Conservation (phyloP, 164 flowering plant genomes). For the Platanus orientalis region DNA sequence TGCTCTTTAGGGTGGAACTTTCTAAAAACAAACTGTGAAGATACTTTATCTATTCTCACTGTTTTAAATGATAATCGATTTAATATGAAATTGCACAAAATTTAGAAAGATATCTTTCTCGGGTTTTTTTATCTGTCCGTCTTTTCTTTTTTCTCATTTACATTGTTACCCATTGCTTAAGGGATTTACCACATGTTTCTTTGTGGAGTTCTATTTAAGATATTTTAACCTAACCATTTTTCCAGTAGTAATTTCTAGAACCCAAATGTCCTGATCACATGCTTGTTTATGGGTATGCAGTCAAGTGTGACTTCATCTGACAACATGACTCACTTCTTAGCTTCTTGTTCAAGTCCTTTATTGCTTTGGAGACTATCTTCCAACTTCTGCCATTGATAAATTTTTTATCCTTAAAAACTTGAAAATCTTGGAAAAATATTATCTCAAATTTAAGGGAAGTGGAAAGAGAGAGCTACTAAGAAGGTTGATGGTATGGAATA, state of each 20-base stretch:
- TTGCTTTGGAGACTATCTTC: conserved; percentile 17
- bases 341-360: conserved; percentile 33
- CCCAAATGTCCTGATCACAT: conserved; percentile 4
- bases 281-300: conserved; percentile 19
- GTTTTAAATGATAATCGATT: neutral
- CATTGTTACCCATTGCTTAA: neutral
- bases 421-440: neutral
- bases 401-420: neutral
- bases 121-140: neutral
- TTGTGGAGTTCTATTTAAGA: neutral
- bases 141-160: neutral
- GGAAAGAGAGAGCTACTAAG: neutral
- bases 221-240: neutral
- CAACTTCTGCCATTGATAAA: conserved; percentile 37
- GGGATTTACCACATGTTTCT: neutral
- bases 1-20: conserved; percentile 18
- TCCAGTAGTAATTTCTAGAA: neutral
- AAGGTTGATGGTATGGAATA: too few species aligned
- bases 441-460: neutral
- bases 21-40: conserved; percentile 30
- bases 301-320: conserved; percentile 18
- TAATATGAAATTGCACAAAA: neutral
- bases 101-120: neutral
- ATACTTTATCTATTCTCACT: neutral
- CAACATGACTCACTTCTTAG: conserved; percentile 28